These are phyloP conservation scores for Ophiostoma tasmaniense DNA, from an alignment of 2,329 filamentous ascomycete genomes.

Conservation along the genomic window DNA sequence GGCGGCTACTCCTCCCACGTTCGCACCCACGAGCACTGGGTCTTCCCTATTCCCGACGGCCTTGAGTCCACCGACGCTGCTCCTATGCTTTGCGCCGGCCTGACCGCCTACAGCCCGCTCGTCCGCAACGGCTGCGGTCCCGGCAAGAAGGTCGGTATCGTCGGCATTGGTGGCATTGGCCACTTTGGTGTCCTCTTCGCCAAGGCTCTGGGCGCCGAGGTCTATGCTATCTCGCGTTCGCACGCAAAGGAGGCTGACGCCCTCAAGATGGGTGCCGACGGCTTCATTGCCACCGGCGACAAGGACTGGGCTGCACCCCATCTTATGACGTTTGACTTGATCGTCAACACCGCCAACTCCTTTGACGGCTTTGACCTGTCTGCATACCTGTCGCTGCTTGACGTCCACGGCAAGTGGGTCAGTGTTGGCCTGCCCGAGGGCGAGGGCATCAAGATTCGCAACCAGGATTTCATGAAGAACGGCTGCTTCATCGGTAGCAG, in stretches of 20 bases:
- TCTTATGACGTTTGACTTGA: constrained; percentile 62
- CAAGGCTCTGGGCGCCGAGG: constrained; percentile 56
- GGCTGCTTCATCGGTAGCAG: constrained; percentile 64
- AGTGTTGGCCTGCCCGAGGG: constrained; percentile 74
- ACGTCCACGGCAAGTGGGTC: constrained; percentile 74
- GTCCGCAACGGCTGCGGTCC: constrained; percentile 66
- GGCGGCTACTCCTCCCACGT: constrained; percentile 42
- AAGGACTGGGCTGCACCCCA: constrained; percentile 50
- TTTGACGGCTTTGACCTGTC: constrained; percentile 59
- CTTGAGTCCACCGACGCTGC: constrained; percentile 56
- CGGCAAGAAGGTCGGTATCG: constrained; percentile 69
- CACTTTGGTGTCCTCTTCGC: constrained; percentile 64
- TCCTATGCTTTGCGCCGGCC: constrained; percentile 76
- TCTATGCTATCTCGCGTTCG: constrained; percentile 53
- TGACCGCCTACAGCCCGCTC: constrained; percentile 72
- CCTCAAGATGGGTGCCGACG: constrained; percentile 50
- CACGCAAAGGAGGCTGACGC: constrained; percentile 54
- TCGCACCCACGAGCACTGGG: constrained; percentile 62
- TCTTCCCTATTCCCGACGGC: constrained; percentile 66
- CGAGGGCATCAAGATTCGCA: constrained; percentile 60
- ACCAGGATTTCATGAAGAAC: constrained; percentile 67
- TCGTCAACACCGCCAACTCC: constrained; percentile 65
- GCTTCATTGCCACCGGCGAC: constrained; percentile 50
- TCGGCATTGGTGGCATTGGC: constrained; percentile 64
- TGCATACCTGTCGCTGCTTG: constrained; percentile 69